These are phyloP conservation scores for Diutina siamensis DNA, from an alignment of 1,139 yeast genomes.

Conservation along the genomic window DNA sequence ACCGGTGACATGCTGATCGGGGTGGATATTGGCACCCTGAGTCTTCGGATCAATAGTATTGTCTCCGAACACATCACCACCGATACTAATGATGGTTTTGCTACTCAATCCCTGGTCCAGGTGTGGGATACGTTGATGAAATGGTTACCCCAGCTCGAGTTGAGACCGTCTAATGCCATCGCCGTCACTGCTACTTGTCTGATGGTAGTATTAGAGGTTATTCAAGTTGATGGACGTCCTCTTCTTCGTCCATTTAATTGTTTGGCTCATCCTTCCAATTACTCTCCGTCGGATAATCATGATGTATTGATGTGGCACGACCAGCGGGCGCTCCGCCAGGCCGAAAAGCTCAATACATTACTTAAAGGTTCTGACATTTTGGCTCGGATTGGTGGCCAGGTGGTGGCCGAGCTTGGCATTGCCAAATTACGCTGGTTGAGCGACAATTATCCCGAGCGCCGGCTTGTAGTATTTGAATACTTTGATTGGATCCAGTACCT, in stretches of 20 bases:
- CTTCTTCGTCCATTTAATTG: slow-evolving; percentile 1
- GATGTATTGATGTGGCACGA: slow-evolving; percentile 5
- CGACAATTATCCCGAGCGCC: background rate
- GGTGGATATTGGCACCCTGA: slow-evolving; percentile 3
- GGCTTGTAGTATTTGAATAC: slow-evolving; percentile 1
- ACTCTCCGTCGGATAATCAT: background rate
- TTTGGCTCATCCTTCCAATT: background rate
- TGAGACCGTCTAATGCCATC: background rate
- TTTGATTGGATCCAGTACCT: slow-evolving; percentile 3
- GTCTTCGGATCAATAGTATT: background rate
- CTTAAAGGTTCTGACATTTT: background rate
- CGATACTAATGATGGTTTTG: background rate
- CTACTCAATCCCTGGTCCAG: background rate
- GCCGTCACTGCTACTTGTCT: slow-evolving; percentile 5
- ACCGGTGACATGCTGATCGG: background rate
- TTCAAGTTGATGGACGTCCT: background rate
- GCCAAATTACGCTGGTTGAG: background rate
- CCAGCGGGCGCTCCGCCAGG: background rate
- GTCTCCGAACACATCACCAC: background rate
- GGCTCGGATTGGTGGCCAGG: background rate
- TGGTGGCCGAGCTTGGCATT: background rate
- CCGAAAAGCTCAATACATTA: background rate
- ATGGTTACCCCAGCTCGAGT: background rate
- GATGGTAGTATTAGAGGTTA: background rate
- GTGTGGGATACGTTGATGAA: background rate